phyloP scores from a whole-genome alignment of 1,139 yeast species.

The Tardiomyces blankii region DNA sequence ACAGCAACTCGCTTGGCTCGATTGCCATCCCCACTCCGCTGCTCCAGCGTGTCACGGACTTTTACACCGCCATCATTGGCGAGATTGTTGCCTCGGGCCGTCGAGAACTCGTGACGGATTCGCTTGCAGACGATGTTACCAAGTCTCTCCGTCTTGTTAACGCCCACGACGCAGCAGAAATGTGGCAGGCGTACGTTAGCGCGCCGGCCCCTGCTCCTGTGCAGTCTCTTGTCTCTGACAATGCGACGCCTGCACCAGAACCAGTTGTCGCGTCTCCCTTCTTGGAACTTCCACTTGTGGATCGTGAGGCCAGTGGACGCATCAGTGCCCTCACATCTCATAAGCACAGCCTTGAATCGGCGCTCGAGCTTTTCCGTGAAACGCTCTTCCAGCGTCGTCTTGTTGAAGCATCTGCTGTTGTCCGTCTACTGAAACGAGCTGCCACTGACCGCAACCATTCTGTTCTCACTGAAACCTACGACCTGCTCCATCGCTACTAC shows the following conservation, averaged over 20 bases:
- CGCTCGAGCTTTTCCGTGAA: background rate
- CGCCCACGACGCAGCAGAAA: background rate
- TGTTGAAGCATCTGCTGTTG: background rate
- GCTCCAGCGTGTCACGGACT: conserved; percentile 7
- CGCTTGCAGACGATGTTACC: background rate
- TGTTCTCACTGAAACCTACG: conserved; percentile 2
- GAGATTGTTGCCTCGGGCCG: conserved; percentile 4
- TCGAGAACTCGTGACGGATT: background rate
- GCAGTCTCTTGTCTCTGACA: too few species aligned
- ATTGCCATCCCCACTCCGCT: conserved; percentile 14
- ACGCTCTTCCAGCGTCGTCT: background rate
- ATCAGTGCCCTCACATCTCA: background rate
- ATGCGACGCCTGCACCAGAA: too few species aligned
- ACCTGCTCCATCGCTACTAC: background rate
- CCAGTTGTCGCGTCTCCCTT: background rate
- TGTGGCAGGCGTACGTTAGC: background rate
- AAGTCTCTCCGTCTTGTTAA: background rate
- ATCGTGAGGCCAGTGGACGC: background rate
- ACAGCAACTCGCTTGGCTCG: conserved; percentile 12
- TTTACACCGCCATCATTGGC: conserved; percentile 11
- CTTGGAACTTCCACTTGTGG: background rate
- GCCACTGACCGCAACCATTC: conserved; percentile 1
- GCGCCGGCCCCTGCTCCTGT: too few species aligned
- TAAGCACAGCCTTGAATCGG: background rate
- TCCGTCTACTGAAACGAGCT: conserved; percentile 1